phyloP scores from a whole-genome alignment of 169 alveolate genomes.

The Plasmodium reichenowi region DNA sequence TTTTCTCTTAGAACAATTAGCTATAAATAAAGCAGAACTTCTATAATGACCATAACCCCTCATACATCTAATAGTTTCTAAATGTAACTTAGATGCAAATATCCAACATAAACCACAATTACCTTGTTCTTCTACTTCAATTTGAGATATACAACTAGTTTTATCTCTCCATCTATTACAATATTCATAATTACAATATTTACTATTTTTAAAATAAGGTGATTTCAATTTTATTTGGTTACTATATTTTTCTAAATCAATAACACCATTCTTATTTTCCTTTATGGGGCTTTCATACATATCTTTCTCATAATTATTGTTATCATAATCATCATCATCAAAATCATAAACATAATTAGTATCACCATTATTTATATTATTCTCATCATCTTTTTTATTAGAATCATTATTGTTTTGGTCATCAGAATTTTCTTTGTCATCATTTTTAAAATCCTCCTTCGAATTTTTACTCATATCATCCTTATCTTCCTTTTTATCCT shows the following conservation, averaged over 20 bases:
- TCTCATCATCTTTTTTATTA: not conserved
- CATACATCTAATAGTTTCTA: slow-evolving; percentile 75
- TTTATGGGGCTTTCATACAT: not conserved
- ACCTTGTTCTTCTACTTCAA: slow-evolving; percentile 74
- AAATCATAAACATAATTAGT: not conserved
- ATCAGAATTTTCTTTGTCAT: not conserved
- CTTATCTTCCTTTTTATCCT: not conserved
- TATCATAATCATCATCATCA: not conserved
- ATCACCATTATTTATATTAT: not conserved
- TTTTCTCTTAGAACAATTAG: slow-evolving; percentile 31
- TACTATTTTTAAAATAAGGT: slow-evolving; percentile 30
- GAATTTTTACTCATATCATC: not conserved
- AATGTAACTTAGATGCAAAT: slow-evolving; percentile 61
- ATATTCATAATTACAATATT: slow-evolving; percentile 38
- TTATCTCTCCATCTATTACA: slow-evolving; percentile 67
- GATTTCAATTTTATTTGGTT: slow-evolving; percentile 27
- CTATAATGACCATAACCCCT: slow-evolving; percentile 70
- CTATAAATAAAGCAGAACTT: slow-evolving; percentile 57
- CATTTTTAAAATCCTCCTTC: not conserved
- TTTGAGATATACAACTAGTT: slow-evolving; percentile 46
- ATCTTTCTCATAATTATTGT: not conserved
- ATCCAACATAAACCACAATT: slow-evolving; percentile 69
- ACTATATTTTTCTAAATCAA: not conserved
- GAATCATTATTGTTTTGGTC: not conserved
- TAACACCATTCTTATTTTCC: slow-evolving; percentile 8